Percentiles rank a stretch among this genome's conserved stretches.
Conservation (phyloP, 306 rosid species). For the Nissolia schottii region DNA sequence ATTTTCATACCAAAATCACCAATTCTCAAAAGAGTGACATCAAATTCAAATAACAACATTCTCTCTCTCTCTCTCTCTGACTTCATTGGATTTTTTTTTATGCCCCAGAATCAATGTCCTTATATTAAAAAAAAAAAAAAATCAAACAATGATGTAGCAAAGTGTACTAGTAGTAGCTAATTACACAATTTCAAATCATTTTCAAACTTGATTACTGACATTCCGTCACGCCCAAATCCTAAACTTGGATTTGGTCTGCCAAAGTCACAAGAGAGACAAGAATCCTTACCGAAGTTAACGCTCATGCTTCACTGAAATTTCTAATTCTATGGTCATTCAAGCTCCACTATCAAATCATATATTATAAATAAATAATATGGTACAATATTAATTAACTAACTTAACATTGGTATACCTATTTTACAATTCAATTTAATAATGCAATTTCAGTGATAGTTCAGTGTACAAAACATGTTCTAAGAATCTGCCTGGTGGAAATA, state of each 20-base stretch:
- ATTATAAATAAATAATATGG: no score
- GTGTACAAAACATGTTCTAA: conserved; percentile 21
- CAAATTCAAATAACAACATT: conserved; percentile 23
- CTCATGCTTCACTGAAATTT: conserved; percentile 62
- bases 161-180: conserved; percentile 16
- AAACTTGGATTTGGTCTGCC: conserved; percentile 61
- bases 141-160: conserved; percentile 23
- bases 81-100: conserved; percentile 15
- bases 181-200: conserved; percentile 31
- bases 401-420: background rate
- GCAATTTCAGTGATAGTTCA: background rate
- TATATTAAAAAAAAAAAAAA: background rate
- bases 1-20: conserved; percentile 3
- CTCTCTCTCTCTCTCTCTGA: conserved; percentile 15
- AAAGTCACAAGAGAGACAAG: conserved; percentile 26
- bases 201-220: conserved; percentile 48
- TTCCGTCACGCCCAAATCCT: conserved; percentile 77
- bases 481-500: conserved; percentile 48
- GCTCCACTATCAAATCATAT: background rate
- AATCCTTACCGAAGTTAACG: conserved; percentile 55
- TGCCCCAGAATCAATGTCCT: conserved; percentile 4
- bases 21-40: conserved; percentile 8
- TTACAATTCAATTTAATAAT: conserved; percentile 19
- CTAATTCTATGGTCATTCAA: conserved; percentile 27
- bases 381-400: background rate